Percentiles rank a stretch among this genome's conserved stretches.
Evolutionary conservation across 2,329 filamentous ascomycete species (phyloP).

Genomic region (Sporothrix inflata): DNA sequence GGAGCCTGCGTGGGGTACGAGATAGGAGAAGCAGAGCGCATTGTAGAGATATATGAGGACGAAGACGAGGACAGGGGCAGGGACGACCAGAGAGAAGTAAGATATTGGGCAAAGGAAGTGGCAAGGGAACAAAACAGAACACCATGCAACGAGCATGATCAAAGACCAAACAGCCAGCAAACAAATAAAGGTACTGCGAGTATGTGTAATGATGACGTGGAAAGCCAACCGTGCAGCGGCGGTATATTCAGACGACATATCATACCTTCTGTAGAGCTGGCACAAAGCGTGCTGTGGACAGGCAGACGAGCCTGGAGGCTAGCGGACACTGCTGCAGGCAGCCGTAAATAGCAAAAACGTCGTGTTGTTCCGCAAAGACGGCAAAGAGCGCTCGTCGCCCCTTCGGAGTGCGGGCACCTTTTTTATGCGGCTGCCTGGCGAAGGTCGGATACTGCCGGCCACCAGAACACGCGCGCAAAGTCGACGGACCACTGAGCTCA

Average conservation of each 20-base stretch:
- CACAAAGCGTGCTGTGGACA: neutral
- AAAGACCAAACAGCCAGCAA: neutral
- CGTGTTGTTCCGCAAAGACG: neutral
- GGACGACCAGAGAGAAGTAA: neutral
- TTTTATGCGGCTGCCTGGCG: slow-evolving; percentile 30
- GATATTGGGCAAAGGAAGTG: neutral
- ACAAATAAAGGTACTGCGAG: neutral
- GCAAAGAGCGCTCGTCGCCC: neutral
- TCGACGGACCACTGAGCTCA: slow-evolving; percentile 15
- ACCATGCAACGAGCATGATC: neutral
- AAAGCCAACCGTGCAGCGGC: neutral
- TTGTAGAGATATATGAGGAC: neutral
- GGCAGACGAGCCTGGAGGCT: neutral
- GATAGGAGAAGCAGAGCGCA: slow-evolving; percentile 9
- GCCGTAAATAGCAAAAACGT: slow-evolving; percentile 17
- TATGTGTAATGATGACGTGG: slow-evolving; percentile 18
- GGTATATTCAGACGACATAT: neutral
- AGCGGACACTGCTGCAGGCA: slow-evolving; percentile 24
- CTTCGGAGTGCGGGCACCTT: slow-evolving; percentile 4
- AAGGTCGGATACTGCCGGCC: slow-evolving; percentile 22
- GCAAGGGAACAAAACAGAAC: neutral
- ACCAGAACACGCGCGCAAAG: neutral
- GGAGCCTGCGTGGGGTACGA: neutral
- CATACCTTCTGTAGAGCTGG: slow-evolving; percentile 9
- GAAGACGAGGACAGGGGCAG: neutral